These are phyloP conservation scores for Cadophora gregata DNA, from an alignment of 2,329 filamentous ascomycete genomes.

Conservation along the genomic window DNA sequence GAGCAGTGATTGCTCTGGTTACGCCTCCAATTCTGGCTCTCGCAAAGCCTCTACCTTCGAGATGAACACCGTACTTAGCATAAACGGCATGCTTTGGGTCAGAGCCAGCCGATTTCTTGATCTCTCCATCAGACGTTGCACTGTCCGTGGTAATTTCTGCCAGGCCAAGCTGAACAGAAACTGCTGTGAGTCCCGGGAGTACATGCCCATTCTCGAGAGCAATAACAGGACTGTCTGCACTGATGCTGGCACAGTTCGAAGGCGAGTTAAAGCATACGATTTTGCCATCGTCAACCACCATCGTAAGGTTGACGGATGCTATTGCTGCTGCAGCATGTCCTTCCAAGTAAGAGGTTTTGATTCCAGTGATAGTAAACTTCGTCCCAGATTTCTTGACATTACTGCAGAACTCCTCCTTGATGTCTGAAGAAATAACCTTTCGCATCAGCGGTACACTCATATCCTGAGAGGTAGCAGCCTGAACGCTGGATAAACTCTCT, in stretches of 20 bases:
- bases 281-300: constrained; percentile 50
- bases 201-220: constrained; percentile 54
- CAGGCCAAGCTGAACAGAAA: constrained; percentile 55
- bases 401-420: constrained; percentile 40
- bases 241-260: constrained; percentile 44
- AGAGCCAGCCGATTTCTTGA: constrained; percentile 39
- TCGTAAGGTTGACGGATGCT: constrained; percentile 40
- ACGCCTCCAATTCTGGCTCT: constrained; percentile 52
- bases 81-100: constrained; percentile 45
- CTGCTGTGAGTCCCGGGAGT: constrained; percentile 55
- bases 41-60: constrained; percentile 50
- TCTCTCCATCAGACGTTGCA: constrained; percentile 54
- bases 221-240: constrained; percentile 41
- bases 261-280: constrained; percentile 48
- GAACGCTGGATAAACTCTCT: constrained; percentile 38
- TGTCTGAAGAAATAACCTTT: constrained; percentile 34
- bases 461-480: neutral
- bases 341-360: constrained; percentile 47
- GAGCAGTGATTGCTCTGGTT: constrained; percentile 51
- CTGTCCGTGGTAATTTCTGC: constrained; percentile 54
- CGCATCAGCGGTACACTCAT: constrained; percentile 38
- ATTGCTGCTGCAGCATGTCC: constrained; percentile 27
- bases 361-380: constrained; percentile 48
- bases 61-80: constrained; percentile 50
- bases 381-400: constrained; percentile 33